Evolutionary conservation across 352 stramenopile species (phyloP).

Genomic region (Globisporangium parvum): DNA sequence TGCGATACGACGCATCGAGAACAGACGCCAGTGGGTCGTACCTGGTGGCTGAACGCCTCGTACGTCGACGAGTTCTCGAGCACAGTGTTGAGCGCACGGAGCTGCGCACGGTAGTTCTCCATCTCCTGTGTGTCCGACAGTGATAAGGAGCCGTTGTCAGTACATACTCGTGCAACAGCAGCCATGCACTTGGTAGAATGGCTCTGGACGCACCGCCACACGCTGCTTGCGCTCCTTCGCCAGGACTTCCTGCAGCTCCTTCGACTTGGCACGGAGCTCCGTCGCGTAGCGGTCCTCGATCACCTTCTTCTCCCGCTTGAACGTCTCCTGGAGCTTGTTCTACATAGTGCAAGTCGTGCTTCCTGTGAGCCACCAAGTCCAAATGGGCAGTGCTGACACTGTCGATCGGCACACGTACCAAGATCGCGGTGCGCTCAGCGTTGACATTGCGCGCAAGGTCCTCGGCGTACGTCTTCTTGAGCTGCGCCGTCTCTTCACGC

Average conservation of each 20-base stretch:
- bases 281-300: conserved; percentile 48
- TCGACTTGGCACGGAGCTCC: conserved; percentile 40
- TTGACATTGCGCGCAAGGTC: conserved; percentile 57
- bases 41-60: conserved; percentile 77
- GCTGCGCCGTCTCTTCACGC: conserved; percentile 48
- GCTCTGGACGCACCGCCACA: conserved; percentile 18
- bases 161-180: neutral
- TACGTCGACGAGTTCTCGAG: conserved; percentile 75
- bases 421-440: conserved; percentile 40
- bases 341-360: neutral
- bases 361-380: neutral
- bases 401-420: conserved; percentile 15
- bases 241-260: conserved; percentile 54
- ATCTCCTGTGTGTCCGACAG: conserved; percentile 25
- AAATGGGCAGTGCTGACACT: too few relatives aligned
- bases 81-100: conserved; percentile 59
- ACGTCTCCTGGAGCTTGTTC: conserved; percentile 53
- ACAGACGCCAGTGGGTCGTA: neutral
- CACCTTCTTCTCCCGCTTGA: conserved; percentile 53
- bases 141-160: neutral
- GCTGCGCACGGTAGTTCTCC: conserved; percentile 55
- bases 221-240: conserved; percentile 59
- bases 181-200: neutral
- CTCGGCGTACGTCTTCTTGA: conserved; percentile 64
- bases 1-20: neutral